These are phyloP conservation scores for Erythrobasidium yunnanense DNA, from an alignment of 768 basidiomycete genomes.

Conservation along the genomic window DNA sequence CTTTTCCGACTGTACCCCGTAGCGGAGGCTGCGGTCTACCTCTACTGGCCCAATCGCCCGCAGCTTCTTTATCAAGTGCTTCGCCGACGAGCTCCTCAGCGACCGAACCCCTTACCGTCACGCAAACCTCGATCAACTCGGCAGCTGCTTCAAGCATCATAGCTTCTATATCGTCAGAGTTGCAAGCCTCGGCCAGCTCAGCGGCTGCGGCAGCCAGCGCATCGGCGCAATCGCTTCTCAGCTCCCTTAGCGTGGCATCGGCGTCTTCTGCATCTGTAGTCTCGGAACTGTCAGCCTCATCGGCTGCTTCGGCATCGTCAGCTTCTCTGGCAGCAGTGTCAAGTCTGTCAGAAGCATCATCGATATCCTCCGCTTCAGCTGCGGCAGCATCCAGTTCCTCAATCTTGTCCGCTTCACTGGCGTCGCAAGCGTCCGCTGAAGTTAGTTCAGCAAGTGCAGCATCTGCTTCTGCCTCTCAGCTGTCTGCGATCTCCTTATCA, in stretches of 20 bases:
- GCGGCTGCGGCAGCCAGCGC: constrained; percentile 7
- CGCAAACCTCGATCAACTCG: background rate
- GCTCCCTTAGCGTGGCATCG: background rate
- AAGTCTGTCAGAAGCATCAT: background rate
- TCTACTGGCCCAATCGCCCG: background rate
- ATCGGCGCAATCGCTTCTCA: constrained; percentile 6
- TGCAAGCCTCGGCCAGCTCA: constrained; percentile 1
- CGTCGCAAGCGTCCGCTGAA: no score
- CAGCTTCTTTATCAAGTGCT: background rate
- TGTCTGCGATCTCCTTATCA: background rate
- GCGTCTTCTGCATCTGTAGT: background rate
- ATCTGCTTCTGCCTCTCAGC: background rate
- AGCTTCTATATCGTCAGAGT: constrained; percentile 4
- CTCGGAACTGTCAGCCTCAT: no score
- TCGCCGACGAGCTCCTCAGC: background rate
- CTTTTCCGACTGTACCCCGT: constrained; percentile 11
- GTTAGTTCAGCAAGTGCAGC: no score
- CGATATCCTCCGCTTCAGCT: background rate
- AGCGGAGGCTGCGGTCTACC: constrained; percentile 18
- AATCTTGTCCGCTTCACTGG: no score
- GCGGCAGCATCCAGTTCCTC: background rate
- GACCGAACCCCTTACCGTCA: background rate
- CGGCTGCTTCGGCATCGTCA: constrained; percentile 7
- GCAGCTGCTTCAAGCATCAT: constrained; percentile 3
- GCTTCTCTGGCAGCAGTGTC: background rate